Percentiles rank a stretch among this genome's conserved stretches.
These are phyloP conservation scores for Zoysia japonica DNA, from an alignment of 176 grass and related monocot species.

Conservation along the genomic window DNA sequence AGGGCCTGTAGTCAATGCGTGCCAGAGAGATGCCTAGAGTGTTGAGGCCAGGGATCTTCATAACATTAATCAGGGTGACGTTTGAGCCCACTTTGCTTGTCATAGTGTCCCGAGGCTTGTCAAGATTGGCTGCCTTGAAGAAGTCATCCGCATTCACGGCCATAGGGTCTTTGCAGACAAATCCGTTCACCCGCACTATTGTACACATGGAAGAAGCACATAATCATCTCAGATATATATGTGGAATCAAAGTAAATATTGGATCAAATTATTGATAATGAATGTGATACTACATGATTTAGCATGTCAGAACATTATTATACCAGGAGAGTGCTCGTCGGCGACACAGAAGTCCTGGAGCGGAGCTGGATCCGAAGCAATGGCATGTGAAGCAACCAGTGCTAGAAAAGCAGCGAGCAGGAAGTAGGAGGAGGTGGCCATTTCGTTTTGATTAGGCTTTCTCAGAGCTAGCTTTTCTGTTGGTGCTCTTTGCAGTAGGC, in stretches of 20 bases:
- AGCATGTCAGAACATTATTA: background rate
- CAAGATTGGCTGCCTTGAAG: slow-evolving; percentile 12
- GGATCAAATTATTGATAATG: background rate
- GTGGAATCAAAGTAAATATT: too few relatives aligned
- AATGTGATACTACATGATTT: background rate
- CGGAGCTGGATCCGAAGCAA: slow-evolving; percentile 28
- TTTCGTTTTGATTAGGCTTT: background rate
- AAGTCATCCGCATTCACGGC: slow-evolving; percentile 5
- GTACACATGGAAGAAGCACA: background rate
- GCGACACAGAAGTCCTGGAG: slow-evolving; percentile 35
- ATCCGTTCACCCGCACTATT: slow-evolving; percentile 24
- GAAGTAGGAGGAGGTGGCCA: background rate
- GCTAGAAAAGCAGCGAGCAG: background rate
- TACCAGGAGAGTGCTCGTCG: background rate
- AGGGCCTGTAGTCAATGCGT: slow-evolving; percentile 16
- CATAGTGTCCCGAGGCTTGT: background rate
- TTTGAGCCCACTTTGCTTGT: background rate
- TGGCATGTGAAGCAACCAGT: background rate
- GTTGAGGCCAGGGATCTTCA: slow-evolving; percentile 12
- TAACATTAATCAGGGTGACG: slow-evolving; percentile 1
- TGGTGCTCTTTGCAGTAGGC: background rate
- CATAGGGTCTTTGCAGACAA: background rate
- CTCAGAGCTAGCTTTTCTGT: background rate
- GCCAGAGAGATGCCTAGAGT: slow-evolving; percentile 28
- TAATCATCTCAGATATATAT: too few relatives aligned